Evolutionary conservation across 208 protist species (phyloP), one percentile per base, ranked within the genome.

Genomic region (Angomonas ambiguus): DNA sequence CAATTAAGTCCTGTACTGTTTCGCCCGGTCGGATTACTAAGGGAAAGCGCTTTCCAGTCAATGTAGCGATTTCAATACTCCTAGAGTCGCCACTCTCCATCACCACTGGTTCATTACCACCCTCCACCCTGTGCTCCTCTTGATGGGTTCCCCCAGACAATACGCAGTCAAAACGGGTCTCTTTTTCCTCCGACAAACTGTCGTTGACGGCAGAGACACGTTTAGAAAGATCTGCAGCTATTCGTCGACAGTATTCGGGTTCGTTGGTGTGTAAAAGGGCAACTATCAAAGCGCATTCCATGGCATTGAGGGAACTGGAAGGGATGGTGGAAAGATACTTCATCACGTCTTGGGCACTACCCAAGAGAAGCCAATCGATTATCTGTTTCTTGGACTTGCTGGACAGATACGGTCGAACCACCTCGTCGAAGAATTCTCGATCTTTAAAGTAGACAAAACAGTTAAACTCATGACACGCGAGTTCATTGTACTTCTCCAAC

Each of bases 391-490:
- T 2, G 28, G 65, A 61, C 65, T 70, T 70, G 38, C 38, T 61
- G 30, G 35, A 35, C 2, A 70, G 4, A 45, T 62, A 41, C 11
- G 65, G 55, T n/a, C 33, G 33, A 20, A 70, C 65, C 20, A 70
- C 65, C 0, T 28, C 53, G 27, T 70, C 56, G 38, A 70, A 70
- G 41, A 70, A 70, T 41, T 62, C 55, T n/a, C 30, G 18, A 56
- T 70, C 65, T 56, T 70, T 62, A 57, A 70, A 70, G 65, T 70
- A 70, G 10, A 48, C 55, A 33, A 70, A 63, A 16, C 60, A 16
- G 53, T 70, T 60, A 13, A 70, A 27, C 56, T 70, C 65, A 33
- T 70, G 65, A 57, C 65, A 57, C 34, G 41, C 45, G 35, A 56
- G 42, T 20, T 55, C 13, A 57, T 70, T 57, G 41, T 70, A 70